These are phyloP conservation scores for Amphibolis antarctica DNA, from an alignment of 106 monocot species.

Conservation along the genomic window DNA sequence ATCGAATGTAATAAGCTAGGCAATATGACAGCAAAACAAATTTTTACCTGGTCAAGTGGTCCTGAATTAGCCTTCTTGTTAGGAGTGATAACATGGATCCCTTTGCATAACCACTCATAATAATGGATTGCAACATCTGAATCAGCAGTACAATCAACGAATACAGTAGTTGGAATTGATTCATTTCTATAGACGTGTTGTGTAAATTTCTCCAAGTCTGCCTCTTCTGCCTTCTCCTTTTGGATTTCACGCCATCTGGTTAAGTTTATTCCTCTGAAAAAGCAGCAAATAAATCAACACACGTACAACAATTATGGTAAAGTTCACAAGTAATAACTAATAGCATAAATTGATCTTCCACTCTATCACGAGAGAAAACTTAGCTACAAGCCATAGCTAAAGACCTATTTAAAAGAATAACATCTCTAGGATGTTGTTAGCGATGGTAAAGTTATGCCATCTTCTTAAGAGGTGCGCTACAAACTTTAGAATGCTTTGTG, in stretches of 20 bases:
- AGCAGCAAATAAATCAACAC: no score
- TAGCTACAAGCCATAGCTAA: no score
- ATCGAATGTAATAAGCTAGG: background rate
- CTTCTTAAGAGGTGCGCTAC: no score
- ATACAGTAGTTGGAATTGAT: slow-evolving; percentile 83
- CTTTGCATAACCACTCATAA: slow-evolving; percentile 81
- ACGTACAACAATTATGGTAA: no score
- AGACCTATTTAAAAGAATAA: no score
- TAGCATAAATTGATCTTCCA: no score
- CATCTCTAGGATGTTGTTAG: no score
- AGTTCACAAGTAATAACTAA: no score
- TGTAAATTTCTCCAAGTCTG: slow-evolving; percentile 62
- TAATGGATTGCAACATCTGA: slow-evolving; percentile 70
- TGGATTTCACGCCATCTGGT: slow-evolving; percentile 60
- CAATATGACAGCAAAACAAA: background rate
- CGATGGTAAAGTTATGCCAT: no score
- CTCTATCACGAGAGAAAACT: no score
- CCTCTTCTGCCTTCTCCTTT: slow-evolving; percentile 44
- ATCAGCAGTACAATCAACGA: slow-evolving; percentile 95
- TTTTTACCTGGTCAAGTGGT: slow-evolving; percentile 75
- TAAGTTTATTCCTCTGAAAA: slow-evolving; percentile 71
- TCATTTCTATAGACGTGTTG: slow-evolving; percentile 70
- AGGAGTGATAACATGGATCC: slow-evolving; percentile 93
- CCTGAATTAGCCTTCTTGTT: slow-evolving; percentile 99
- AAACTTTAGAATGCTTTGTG: no score